Conservation (phyloP, 495 filamentous ascomycete genomes). For the Xylaria intraflava region DNA sequence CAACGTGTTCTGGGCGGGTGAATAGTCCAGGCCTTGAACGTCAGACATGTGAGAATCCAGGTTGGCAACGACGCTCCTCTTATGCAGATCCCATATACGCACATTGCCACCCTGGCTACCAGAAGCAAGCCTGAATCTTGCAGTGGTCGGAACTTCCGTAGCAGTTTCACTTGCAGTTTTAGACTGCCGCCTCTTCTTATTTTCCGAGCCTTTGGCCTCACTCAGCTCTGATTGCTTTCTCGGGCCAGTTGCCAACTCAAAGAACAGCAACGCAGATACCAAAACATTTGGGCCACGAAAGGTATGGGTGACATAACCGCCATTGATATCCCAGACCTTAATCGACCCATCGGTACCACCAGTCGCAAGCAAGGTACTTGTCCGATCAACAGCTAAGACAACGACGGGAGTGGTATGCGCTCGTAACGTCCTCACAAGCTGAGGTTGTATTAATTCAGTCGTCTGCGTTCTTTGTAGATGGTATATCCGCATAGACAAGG, state of each 20-base stretch:
- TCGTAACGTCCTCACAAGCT: slow-evolving; percentile 72
- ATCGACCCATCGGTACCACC: slow-evolving; percentile 86
- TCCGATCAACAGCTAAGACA: slow-evolving; percentile 72
- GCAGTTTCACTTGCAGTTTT: slow-evolving; percentile 35
- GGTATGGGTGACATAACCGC: slow-evolving; percentile 88
- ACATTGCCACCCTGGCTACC: slow-evolving; percentile 90
- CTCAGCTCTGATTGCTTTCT: slow-evolving; percentile 22
- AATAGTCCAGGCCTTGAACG: slow-evolving; percentile 78
- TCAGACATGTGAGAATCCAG: slow-evolving; percentile 91
- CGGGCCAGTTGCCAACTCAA: slow-evolving; percentile 54
- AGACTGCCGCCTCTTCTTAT: slow-evolving; percentile 37
- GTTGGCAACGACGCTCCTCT: slow-evolving; percentile 66
- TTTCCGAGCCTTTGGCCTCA: slow-evolving; percentile 23
- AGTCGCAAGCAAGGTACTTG: slow-evolving; percentile 83
- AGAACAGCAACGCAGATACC: slow-evolving; percentile 86
- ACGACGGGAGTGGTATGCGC: slow-evolving; percentile 88
- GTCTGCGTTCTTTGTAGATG: slow-evolving; percentile 54
- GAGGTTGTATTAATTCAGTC: slow-evolving; percentile 50
- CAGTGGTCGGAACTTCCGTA: slow-evolving; percentile 34
- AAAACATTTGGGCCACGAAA: slow-evolving; percentile 88
- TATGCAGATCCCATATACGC: slow-evolving; percentile 84
- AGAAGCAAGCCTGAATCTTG: slow-evolving; percentile 71
- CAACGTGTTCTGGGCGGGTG: slow-evolving; percentile 61
- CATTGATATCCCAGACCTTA: slow-evolving; percentile 93
- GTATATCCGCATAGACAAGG: slow-evolving; percentile 90